phyloP scores from a whole-genome alignment of 2,329 filamentous ascomycete species.

The Colletotrichum aenigma region DNA sequence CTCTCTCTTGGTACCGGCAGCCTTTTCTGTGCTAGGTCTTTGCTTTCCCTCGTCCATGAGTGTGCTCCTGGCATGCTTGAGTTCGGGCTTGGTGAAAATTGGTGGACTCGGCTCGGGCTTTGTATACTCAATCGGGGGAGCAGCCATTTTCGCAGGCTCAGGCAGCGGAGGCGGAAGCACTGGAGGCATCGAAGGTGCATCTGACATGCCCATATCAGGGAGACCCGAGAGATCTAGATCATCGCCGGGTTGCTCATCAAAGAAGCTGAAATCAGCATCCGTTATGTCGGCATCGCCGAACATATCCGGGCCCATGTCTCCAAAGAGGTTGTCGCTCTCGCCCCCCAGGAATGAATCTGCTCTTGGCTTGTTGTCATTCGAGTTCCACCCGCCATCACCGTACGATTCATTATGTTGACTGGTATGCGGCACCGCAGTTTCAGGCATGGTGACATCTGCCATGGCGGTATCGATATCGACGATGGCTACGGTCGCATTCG shows the following conservation, averaged over 20 bases:
- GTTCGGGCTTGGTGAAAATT: slow-evolving; percentile 63
- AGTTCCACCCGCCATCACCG: slow-evolving; percentile 41
- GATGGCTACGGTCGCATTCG: slow-evolving; percentile 26
- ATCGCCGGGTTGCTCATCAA: slow-evolving; percentile 65
- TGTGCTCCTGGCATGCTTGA: slow-evolving; percentile 62
- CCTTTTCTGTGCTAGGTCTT: slow-evolving; percentile 23
- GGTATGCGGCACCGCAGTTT: slow-evolving; percentile 31
- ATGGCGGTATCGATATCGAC: slow-evolving; percentile 40
- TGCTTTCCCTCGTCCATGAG: slow-evolving; percentile 46
- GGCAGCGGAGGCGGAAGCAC: background rate
- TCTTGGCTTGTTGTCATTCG: slow-evolving; percentile 48
- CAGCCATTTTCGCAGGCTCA: slow-evolving; percentile 22
- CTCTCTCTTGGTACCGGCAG: slow-evolving; percentile 48
- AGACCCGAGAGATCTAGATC: slow-evolving; percentile 40
- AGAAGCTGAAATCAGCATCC: slow-evolving; percentile 84
- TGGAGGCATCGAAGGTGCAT: background rate
- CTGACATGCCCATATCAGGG: slow-evolving; percentile 27
- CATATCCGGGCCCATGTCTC: slow-evolving; percentile 70
- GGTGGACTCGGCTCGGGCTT: slow-evolving; percentile 20
- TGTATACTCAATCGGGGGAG: slow-evolving; percentile 9
- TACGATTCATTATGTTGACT: slow-evolving; percentile 32
- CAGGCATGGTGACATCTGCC: background rate
- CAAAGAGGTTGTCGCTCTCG: slow-evolving; percentile 67
- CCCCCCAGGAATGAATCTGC: slow-evolving; percentile 44
- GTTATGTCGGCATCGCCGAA: slow-evolving; percentile 79